Conservation (phyloP, 2,329 filamentous ascomycete genomes). For the Didymella pinodella region DNA sequence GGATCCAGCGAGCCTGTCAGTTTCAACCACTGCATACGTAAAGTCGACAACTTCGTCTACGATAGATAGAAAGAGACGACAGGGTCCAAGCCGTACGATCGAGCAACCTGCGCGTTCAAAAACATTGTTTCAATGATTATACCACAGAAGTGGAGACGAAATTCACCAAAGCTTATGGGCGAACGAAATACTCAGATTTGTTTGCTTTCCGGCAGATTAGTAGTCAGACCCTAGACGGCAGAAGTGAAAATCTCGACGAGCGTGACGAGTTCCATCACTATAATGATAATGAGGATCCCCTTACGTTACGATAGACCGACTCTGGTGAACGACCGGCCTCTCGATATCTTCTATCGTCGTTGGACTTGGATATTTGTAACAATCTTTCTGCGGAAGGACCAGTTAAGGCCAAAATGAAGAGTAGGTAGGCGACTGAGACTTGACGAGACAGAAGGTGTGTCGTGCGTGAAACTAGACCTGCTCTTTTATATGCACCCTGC, state of each 20-base stretch:
- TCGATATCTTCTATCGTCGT: background rate
- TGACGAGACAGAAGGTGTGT: background rate
- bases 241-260: background rate
- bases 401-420: background rate
- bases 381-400: background rate
- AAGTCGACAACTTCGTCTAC: background rate
- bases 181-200: background rate
- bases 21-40: background rate
- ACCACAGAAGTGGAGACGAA: background rate
- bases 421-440: background rate
- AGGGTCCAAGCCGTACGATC: background rate
- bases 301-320: background rate
- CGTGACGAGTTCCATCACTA: background rate
- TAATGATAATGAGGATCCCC: too few species aligned
- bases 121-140: background rate
- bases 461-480: too few species aligned
- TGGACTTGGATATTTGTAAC: background rate
- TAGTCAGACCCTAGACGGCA: background rate
- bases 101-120: background rate
- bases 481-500: too few species aligned
- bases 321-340: background rate
- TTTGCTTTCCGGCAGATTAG: background rate
- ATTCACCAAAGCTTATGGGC: background rate
- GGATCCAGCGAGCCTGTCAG: background rate
- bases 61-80: background rate